These are phyloP conservation scores for Juglanconis sp. DNA, from an alignment of 2,329 filamentous ascomycete genomes.

Conservation along the genomic window DNA sequence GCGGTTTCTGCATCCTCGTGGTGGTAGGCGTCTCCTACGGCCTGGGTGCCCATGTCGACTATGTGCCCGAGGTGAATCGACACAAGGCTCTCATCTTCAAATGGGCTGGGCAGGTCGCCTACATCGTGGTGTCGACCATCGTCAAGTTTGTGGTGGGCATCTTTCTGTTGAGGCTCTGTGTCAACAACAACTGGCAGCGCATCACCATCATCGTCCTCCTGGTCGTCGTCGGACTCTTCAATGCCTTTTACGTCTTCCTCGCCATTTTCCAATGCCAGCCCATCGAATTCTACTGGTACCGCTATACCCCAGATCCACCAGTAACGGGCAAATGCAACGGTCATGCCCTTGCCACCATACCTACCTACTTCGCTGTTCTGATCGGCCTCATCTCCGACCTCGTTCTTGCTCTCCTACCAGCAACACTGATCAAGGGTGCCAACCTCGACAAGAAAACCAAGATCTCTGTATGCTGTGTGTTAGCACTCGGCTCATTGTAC, in stretches of 20 bases:
- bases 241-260: slow-evolving; percentile 34
- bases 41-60: slow-evolving; percentile 14
- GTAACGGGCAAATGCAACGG: slow-evolving; percentile 31
- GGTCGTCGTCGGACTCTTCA: slow-evolving; percentile 29
- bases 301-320: slow-evolving; percentile 25
- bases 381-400: slow-evolving; percentile 34
- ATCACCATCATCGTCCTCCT: slow-evolving; percentile 32
- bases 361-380: slow-evolving; percentile 33
- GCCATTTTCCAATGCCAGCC: slow-evolving; percentile 37
- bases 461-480: slow-evolving; percentile 22
- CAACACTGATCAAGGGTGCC: slow-evolving; percentile 34
- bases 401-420: slow-evolving; percentile 34
- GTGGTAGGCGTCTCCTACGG: slow-evolving; percentile 13
- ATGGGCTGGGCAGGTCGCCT: slow-evolving; percentile 36
- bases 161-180: slow-evolving; percentile 37
- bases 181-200: slow-evolving; percentile 29
- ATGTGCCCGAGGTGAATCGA: slow-evolving; percentile 8
- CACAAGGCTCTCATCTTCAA: slow-evolving; percentile 20
- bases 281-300: slow-evolving; percentile 36
- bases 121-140: slow-evolving; percentile 36
- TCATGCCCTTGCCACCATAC: slow-evolving; percentile 26
- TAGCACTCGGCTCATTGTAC: slow-evolving; percentile 37
- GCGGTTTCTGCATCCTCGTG: slow-evolving; percentile 12
- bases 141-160: slow-evolving; percentile 37
- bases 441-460: slow-evolving; percentile 34